Evolutionary conservation across 805 yeast species (phyloP), one percentile per base, ranked within the genome.

Genomic region (Ogataea degrootiae): DNA sequence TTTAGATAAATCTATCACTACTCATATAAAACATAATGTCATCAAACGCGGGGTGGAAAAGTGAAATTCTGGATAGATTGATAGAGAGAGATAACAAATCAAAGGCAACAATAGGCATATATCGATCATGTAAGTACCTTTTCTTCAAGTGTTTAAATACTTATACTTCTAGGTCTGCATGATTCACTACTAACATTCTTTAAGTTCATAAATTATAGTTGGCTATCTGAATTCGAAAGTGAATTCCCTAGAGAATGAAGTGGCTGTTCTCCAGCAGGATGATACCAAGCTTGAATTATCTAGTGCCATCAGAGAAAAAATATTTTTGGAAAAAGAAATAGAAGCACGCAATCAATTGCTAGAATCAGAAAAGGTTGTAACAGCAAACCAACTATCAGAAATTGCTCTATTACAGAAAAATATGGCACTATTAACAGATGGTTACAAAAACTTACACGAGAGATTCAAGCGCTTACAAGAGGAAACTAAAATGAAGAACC

Each of bases 401-500:
- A 44, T 49, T 4, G 48, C 44, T 2, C 34, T 37, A 1, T 52
- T 55, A 9, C 49, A 59, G 39, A 56, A 53, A 29, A 49, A 54
- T 21, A 33, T 61, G 12, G 47, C 41, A 9, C 29, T 55, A 1
- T 36, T 63, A 6, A 47, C 59, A n/a, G 65, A 59, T 14, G 62
- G 59, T 3, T 63, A 56, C 37, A 51, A 41, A 17, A 55, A 48
- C 26, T 38, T 61, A 7, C 61, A 57, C 17, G 54, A 55, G 1
- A 59, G 50, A 26, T 37, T 46, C 37, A 38, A 14, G 4, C 47
- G 59, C 19, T 37, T 60, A 14, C 57, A 59, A 42, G 71, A 68
- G 44, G 72, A 68, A 43, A 45, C 57, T n/a, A 51, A 46, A n/a
- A 41, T 62, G 47, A 77, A 73, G 57, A 71, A 71, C 49, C 70